Evolutionary conservation across 306 rosid genomes (phyloP).

Genomic region (Quercus aquifolioides): DNA sequence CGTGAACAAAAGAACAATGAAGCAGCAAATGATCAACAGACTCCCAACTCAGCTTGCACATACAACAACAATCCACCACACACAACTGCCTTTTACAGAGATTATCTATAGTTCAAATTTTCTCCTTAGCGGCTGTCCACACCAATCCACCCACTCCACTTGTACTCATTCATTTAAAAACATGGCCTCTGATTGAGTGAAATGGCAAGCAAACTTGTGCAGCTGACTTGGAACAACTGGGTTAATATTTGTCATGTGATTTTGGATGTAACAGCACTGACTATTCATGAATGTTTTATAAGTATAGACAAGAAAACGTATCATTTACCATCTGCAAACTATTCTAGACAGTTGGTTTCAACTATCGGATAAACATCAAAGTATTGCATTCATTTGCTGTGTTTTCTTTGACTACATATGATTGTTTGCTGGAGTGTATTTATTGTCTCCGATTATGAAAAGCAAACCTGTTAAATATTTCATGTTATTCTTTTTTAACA

Average conservation of each 20-base stretch:
- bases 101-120: too few relatives aligned
- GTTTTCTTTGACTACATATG: background rate
- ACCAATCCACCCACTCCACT: too few relatives aligned
- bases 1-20: too few relatives aligned
- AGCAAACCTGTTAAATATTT: constrained; percentile 15
- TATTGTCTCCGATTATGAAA: background rate
- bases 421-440: constrained; percentile 6
- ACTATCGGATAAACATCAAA: background rate
- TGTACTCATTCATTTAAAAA: background rate
- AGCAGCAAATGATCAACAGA: too few relatives aligned
- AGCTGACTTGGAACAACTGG: background rate
- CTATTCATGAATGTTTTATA: background rate
- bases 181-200: background rate
- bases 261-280: background rate
- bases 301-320: background rate
- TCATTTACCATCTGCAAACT: background rate
- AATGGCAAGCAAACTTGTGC: background rate
- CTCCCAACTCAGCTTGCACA: too few relatives aligned
- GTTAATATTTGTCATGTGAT: background rate
- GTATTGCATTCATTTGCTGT: background rate
- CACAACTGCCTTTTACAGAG: too few relatives aligned
- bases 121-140: too few relatives aligned
- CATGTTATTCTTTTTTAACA: constrained; percentile 26
- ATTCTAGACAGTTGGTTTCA: background rate
- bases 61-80: too few relatives aligned